phyloP scores from a whole-genome alignment of 2,329 filamentous ascomycete genomes.

The Stagonosporopsis chrysanthemi region DNA sequence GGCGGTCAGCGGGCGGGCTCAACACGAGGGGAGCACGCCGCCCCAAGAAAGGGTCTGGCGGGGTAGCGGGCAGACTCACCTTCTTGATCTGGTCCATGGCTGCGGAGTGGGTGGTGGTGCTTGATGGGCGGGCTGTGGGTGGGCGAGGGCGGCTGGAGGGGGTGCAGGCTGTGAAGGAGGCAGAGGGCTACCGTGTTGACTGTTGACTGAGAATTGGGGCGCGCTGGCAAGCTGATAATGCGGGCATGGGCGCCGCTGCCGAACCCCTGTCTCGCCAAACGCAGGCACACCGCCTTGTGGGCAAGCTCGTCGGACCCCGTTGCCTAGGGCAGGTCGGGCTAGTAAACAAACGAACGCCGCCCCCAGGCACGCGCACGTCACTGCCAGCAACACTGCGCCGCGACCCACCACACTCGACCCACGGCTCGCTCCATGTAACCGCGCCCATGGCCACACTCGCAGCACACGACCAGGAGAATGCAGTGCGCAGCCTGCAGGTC shows the following conservation, averaged over 20 bases:
- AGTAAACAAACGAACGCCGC: conserved; percentile 37
- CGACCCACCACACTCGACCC: conserved; percentile 1
- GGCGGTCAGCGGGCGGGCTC: conserved; percentile 30
- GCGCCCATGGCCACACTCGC: conserved; percentile 70
- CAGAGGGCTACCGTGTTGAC: conserved; percentile 20
- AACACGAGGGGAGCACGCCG: not conserved
- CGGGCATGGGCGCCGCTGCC: conserved; percentile 31
- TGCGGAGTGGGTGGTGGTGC: conserved; percentile 23
- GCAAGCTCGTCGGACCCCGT: conserved; percentile 6
- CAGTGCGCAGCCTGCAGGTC: conserved; percentile 77
- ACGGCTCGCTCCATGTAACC: conserved; percentile 44
- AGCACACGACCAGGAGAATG: conserved; percentile 85
- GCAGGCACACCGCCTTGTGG: conserved; percentile 12
- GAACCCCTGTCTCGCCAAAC: conserved; percentile 25
- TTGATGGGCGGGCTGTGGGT: conserved; percentile 3
- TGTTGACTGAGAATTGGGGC: conserved; percentile 34
- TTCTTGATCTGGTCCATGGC: conserved; percentile 89
- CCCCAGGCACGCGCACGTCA: conserved; percentile 16
- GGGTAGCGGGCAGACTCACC: conserved; percentile 65
- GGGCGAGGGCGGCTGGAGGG: conserved; percentile 11
- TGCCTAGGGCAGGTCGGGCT: conserved; percentile 37
- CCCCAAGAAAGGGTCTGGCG: conserved; percentile 38
- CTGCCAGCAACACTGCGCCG: conserved; percentile 22
- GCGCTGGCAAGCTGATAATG: conserved; percentile 36
- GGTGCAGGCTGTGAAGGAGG: conserved; percentile 15